Percentiles rank a stretch among this genome's conserved stretches.
Evolutionary conservation across 225 moss, liverwort and hornwort species (phyloP).

Genomic region (Sphagnum tenellum): DNA sequence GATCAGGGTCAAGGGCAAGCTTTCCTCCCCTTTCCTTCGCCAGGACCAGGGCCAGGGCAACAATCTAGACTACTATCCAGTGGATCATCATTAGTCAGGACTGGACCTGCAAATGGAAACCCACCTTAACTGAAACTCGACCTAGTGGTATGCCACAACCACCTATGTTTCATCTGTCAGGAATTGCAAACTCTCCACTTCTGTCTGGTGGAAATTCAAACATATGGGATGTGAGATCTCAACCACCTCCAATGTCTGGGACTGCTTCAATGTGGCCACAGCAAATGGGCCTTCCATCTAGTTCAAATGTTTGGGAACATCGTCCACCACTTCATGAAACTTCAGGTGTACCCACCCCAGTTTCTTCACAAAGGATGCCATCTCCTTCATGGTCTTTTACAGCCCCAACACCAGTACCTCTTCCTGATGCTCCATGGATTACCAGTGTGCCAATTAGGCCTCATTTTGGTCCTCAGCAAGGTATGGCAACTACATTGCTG

Average conservation of each 20-base stretch:
- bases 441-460: not conserved
- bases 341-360: not conserved
- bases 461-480: slow-evolving; percentile 9
- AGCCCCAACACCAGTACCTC: not conserved
- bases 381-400: not conserved
- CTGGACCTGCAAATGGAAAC: not conserved
- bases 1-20: slow-evolving; percentile 1
- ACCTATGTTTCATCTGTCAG: not conserved
- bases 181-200: not conserved
- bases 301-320: too few species aligned
- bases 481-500: slow-evolving; percentile 9
- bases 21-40: not conserved
- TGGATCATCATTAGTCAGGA: not conserved
- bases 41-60: not conserved
- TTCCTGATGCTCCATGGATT: not conserved
- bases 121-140: not conserved
- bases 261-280: not conserved
- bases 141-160: not conserved
- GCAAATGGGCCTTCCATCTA: too few species aligned
- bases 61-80: not conserved
- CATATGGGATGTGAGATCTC: slow-evolving; percentile 1
- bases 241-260: not conserved
- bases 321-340: not conserved
- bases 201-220: not conserved
- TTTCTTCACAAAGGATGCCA: slow-evolving; percentile 1